Evolutionary conservation across 73 alveolate genomes (phyloP), one percentile per base, ranked within the genome.

Genomic region (Diophrys sp.): DNA sequence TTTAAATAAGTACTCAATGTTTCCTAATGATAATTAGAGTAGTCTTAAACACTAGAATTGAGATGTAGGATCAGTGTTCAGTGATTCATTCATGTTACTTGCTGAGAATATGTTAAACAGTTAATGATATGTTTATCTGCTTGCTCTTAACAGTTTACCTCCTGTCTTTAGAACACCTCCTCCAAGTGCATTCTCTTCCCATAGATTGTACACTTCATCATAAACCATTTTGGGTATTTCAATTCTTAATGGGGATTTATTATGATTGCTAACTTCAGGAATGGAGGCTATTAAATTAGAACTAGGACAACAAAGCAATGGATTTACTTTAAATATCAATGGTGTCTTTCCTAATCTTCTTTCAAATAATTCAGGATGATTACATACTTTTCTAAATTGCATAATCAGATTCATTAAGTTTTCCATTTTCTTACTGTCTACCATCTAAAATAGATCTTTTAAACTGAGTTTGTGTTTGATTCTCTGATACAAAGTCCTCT

Each of bases 321-420:
- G 54, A 31, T 54, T 55, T 28, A 25, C 30, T 32, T 33, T 91
- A 81, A 97, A 94, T 27, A 88, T 83, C 70, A 84, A 90, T 24
- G 99, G 98, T 23, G 95, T 95, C 71, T 91, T 92, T 29, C 96
- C 98, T 27, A 94, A 88, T 77, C 96, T 94, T 87, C 99, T 94
- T 77, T 97, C 99, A 79, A 97, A 92, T 44, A 96, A 91, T 84
- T 96, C 99, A 14, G 99, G 99, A 86, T 96, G 99, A 85, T 96
- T 96, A 68, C 99, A 96, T 2, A 96, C 98, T 84, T 96, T 96
- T 78, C 99, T 93, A 68, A 96, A 94, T 82, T 96, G 96, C 96
- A 96, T 96, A 53, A 96, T 98, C 73, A 96, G 87, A 87, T 96
- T 96, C 99, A 96, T 94, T 67, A 96, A 79, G 84, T 96, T 97